Base-by-base conservation (phyloP, 1,284 basidiomycete species). In the Ceratobasidium sp. region DNA sequence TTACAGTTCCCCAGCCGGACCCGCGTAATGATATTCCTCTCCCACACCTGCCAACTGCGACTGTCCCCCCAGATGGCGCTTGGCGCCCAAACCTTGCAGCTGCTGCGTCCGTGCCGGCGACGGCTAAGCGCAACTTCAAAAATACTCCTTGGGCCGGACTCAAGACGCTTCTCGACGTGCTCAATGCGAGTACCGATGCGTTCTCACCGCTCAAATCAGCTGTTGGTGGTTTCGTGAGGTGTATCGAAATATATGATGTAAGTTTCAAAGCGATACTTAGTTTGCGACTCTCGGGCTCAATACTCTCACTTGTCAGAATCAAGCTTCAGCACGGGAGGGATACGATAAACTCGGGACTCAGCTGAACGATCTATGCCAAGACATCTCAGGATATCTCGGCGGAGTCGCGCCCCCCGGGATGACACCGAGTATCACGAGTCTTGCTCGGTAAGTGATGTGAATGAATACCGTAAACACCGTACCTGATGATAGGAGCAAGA, bases 191-290 rank as follows among this genome's bases (percentile, higher is more conserved):
- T n/a, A 8, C 29, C 4, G 32, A 40, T 61, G 32, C n/a, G 57
- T 61, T 61, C n/a, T 5, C 19, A 13, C 56, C 56, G 25, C 56
- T 59, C n/a, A 59, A 59, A 25, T 59, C 56, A 25, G 56, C 56
- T 1, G 19, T 37, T n/a, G 57, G 37, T 15, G 29, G 29, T 5
- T 8, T 61, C 4, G 15, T 15, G 13, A 15, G 7, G 32, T 61
- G 57, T n/a, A 34, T 61, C 15, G 57, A 61, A 32, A 61, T 61
- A 61, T 61, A 32, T 32, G 57, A 61, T 29, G 57, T 34, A 13
- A 17, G 57, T 37, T 19, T 61, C 11, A 8, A 17, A 17, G 19
- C 37, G 37, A 37, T 37, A 8, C 37, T 8, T 8, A 37, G 37
- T 34, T 34, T 37, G 29, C 57, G 37, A 17, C 17, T 5, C n/a